Conservation (phyloP, 2,329 filamentous ascomycete species). For the Neonectria sp. region DNA sequence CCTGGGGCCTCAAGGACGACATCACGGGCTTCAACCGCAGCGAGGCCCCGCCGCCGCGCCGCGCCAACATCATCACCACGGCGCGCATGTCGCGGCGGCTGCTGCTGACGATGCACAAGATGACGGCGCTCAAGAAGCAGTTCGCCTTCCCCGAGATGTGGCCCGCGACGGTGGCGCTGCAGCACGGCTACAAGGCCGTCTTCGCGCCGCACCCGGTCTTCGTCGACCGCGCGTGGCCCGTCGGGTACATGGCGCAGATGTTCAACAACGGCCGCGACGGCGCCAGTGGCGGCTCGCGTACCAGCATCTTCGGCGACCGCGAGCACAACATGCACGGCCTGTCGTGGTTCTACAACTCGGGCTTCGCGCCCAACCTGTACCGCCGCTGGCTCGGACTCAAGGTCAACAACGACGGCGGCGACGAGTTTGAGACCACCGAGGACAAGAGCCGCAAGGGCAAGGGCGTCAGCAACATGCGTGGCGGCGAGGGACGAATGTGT, state of each 20-base stretch:
- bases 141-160: constrained; percentile 98
- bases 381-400: constrained; percentile 87
- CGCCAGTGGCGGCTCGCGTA: constrained; percentile 79
- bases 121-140: constrained; percentile 87
- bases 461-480: constrained; percentile 68
- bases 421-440: constrained; percentile 78
- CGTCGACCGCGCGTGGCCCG: constrained; percentile 89
- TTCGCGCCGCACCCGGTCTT: constrained; percentile 92
- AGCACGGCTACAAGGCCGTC: constrained; percentile 94
- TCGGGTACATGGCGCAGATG: constrained; percentile 80
- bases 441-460: constrained; percentile 66
- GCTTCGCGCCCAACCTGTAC: constrained; percentile 87
- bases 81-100: constrained; percentile 86
- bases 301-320: constrained; percentile 83
- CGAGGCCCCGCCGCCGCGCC: constrained; percentile 75
- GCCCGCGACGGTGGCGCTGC: constrained; percentile 88
- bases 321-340: constrained; percentile 92
- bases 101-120: constrained; percentile 89
- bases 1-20: constrained; percentile 85
- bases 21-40: constrained; percentile 85
- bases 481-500: constrained; percentile 90
- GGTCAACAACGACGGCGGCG: constrained; percentile 84
- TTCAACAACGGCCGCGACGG: constrained; percentile 87
- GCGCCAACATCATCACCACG: constrained; percentile 90
- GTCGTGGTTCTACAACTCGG: constrained; percentile 93